These are phyloP conservation scores for Hibiscus syriacus DNA, from an alignment of 345 rosid species.

Conservation along the genomic window DNA sequence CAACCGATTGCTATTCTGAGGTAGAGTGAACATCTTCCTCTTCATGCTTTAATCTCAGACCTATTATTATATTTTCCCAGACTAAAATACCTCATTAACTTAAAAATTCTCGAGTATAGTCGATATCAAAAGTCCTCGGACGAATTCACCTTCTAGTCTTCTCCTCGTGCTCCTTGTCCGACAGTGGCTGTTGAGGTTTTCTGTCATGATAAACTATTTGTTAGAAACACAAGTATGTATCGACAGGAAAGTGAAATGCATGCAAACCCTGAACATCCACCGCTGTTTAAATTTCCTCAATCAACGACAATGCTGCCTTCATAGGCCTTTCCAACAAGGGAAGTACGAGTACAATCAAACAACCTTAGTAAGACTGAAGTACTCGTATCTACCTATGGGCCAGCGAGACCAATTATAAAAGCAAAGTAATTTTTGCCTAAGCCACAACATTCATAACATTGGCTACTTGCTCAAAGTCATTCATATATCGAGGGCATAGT, in stretches of 20 bases:
- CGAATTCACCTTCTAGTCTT: conserved; percentile 40
- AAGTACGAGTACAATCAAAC: background rate
- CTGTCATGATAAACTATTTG: conserved; percentile 26
- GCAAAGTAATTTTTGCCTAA: background rate
- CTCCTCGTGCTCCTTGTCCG: conserved; percentile 50
- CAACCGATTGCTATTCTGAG: conserved; percentile 11
- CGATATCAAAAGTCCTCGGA: conserved; percentile 44
- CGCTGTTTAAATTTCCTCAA: background rate
- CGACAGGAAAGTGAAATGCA: background rate
- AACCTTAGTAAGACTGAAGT: background rate
- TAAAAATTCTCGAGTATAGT: conserved; percentile 38
- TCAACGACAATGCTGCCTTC: background rate
- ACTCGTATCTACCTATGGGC: background rate
- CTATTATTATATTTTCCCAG: conserved; percentile 9
- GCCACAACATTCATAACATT: background rate
- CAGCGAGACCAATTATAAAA: background rate
- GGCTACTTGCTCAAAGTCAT: background rate
- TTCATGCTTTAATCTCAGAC: conserved; percentile 10
- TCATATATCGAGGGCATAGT: background rate
- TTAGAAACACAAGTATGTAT: conserved; percentile 9
- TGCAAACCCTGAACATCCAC: background rate
- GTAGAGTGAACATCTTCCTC: conserved; percentile 20
- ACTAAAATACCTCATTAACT: conserved; percentile 10
- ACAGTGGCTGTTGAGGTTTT: conserved; percentile 18
- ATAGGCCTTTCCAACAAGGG: background rate